Conservation (phyloP, 2,329 filamentous ascomycete genomes). For the Didymella sp. region DNA sequence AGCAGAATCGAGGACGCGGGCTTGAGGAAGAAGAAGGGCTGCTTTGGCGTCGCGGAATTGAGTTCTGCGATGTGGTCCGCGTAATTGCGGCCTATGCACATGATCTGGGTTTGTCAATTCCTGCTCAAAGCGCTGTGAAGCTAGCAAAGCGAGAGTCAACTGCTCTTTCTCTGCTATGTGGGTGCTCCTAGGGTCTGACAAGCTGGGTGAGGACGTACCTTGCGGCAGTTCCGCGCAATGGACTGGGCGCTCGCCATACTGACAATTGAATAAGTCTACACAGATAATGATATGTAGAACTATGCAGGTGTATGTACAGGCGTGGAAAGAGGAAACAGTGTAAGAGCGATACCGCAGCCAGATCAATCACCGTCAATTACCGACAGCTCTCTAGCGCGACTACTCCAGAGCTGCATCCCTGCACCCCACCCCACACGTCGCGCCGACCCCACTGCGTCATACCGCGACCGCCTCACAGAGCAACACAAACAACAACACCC, state of each 20-base stretch:
- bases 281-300: slow-evolving; percentile 1
- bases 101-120: slow-evolving; percentile 61
- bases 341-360: neutral
- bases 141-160: too few species aligned
- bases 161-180: too few species aligned
- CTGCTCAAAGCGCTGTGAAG: too few species aligned
- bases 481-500: too few species aligned
- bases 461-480: neutral
- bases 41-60: slow-evolving; percentile 84
- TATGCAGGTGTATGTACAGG: too few species aligned
- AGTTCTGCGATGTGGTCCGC: slow-evolving; percentile 97
- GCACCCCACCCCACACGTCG: neutral
- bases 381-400: neutral
- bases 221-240: slow-evolving; percentile 56
- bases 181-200: too few species aligned
- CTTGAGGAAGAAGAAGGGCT: slow-evolving; percentile 99
- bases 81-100: slow-evolving; percentile 97
- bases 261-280: neutral
- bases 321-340: too few species aligned
- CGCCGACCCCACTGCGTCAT: neutral
- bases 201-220: too few species aligned
- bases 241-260: slow-evolving; percentile 46
- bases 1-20: slow-evolving; percentile 85
- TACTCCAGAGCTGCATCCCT: neutral
- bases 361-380: neutral